These are phyloP conservation scores for Pythium myriotylum DNA, from an alignment of 352 stramenopile species.

Conservation along the genomic window DNA sequence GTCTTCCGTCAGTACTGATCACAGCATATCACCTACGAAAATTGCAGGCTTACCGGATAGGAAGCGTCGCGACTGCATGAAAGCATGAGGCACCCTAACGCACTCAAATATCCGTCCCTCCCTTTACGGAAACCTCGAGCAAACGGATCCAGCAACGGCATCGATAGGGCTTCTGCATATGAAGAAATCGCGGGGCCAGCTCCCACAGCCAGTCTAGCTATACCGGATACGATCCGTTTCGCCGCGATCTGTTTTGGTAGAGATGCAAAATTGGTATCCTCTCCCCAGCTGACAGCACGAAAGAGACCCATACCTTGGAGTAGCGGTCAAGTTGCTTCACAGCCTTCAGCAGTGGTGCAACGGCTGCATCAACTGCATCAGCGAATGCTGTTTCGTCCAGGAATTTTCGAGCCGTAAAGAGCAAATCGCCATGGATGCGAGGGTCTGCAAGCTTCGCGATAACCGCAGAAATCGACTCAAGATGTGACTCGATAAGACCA, in stretches of 20 bases:
- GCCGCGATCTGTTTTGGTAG: conserved; percentile 31
- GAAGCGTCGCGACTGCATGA: neutral
- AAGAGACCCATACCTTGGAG: conserved; percentile 51
- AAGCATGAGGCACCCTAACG: conserved; percentile 13
- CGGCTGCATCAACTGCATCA: conserved; percentile 33
- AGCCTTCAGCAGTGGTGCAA: conserved; percentile 45
- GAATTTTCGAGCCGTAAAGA: conserved; percentile 38
- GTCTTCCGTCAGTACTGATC: neutral
- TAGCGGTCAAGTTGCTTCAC: conserved; percentile 70
- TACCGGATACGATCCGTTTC: conserved; percentile 46
- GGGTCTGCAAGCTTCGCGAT: conserved; percentile 73
- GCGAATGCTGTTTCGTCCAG: conserved; percentile 36
- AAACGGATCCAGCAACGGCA: conserved; percentile 12
- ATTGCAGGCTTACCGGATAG: conserved; percentile 11
- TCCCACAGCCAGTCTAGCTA: conserved; percentile 21
- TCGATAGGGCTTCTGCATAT: conserved; percentile 20
- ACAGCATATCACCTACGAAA: neutral
- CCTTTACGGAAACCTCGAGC: conserved; percentile 6
- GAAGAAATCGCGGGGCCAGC: conserved; percentile 6
- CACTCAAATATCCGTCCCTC: conserved; percentile 13
- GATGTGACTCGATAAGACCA: conserved; percentile 32
- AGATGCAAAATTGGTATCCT: neutral
- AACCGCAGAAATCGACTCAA: conserved; percentile 58
- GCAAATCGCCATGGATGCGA: conserved; percentile 65
- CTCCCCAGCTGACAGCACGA: neutral